A percentile compares a stretch with the other conserved stretches of the same genome.
phyloP scores from a whole-genome alignment of 2,329 filamentous ascomycete species.

The Biscogniauxia mediterranea region DNA sequence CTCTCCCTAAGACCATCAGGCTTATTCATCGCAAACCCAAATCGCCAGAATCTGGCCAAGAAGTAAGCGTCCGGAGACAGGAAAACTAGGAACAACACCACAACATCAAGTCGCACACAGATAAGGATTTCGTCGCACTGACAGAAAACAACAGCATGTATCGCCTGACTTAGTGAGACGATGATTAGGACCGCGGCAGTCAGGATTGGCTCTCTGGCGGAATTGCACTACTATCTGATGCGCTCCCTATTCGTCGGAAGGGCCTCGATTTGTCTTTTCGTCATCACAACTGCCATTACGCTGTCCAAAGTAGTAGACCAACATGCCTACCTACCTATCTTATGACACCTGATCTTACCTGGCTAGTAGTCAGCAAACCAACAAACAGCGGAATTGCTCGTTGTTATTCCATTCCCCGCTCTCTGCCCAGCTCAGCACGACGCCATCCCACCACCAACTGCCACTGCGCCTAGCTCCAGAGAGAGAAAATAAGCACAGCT shows the following conservation, averaged over 20 bases:
- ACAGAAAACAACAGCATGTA: background rate
- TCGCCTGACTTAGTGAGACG: background rate
- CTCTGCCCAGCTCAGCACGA: background rate
- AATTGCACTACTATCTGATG: background rate
- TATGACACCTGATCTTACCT: too few species aligned
- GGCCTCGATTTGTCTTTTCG: too few species aligned
- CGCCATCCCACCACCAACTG: background rate
- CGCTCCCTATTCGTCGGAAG: background rate
- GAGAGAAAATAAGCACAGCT: background rate
- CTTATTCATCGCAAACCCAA: conserved; percentile 61
- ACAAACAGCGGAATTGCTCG: background rate
- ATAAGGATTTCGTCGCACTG: background rate
- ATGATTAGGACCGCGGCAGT: background rate
- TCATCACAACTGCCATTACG: too few species aligned
- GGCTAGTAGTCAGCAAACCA: background rate
- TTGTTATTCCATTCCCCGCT: background rate
- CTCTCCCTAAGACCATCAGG: conserved; percentile 46
- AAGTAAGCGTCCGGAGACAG: background rate
- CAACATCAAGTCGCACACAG: background rate
- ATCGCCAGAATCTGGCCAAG: conserved; percentile 50
- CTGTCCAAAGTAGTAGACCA: too few species aligned
- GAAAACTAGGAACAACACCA: background rate
- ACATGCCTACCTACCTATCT: too few species aligned
- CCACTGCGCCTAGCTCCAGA: background rate
- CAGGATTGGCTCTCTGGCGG: background rate